A percentile compares a stretch with the other conserved stretches of the same genome.
phyloP scores from a whole-genome alignment of 805 yeast species.

The Monosporozyma yasuniensis region DNA sequence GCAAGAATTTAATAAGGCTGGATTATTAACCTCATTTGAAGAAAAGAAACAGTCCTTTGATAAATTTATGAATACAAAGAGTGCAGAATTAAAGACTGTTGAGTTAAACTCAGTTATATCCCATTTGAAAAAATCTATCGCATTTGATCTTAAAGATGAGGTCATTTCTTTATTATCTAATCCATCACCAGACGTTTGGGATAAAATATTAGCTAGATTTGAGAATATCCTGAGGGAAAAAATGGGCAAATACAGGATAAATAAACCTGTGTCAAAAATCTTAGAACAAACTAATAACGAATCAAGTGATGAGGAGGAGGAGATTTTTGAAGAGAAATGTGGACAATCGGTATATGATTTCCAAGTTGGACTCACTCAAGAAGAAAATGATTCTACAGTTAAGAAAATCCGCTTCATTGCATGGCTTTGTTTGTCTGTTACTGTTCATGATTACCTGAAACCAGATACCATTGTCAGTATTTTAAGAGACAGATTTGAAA shows the following conservation, averaged over 20 bases:
- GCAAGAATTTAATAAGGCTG: background rate
- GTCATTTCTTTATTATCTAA: slow-evolving; percentile 39
- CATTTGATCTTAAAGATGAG: slow-evolving; percentile 41
- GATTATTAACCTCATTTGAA: background rate
- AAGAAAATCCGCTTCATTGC: slow-evolving; percentile 41
- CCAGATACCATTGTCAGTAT: slow-evolving; percentile 59
- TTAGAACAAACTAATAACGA: background rate
- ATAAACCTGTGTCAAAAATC: background rate
- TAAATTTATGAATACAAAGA: background rate
- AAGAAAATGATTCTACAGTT: slow-evolving; percentile 29
- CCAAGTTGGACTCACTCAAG: slow-evolving; percentile 47
- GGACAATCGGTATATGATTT: slow-evolving; percentile 41
- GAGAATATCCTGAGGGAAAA: slow-evolving; percentile 26
- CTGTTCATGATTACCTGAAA: slow-evolving; percentile 51
- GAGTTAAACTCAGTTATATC: slow-evolving; percentile 35
- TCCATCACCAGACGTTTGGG: slow-evolving; percentile 56
- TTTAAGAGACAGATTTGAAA: slow-evolving; percentile 75
- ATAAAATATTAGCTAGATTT: slow-evolving; percentile 40
- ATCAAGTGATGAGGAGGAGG: slow-evolving; percentile 2
- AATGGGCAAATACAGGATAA: slow-evolving; percentile 24
- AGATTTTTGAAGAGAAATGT: slow-evolving; percentile 15
- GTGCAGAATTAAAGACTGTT: slow-evolving; percentile 20
- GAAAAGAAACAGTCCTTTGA: background rate
- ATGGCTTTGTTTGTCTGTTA: slow-evolving; percentile 57
- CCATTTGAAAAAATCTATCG: slow-evolving; percentile 40